Base-by-base conservation (phyloP, 2,329 filamentous ascomycete genomes). In the Pseudocercospora fijiensis region DNA sequence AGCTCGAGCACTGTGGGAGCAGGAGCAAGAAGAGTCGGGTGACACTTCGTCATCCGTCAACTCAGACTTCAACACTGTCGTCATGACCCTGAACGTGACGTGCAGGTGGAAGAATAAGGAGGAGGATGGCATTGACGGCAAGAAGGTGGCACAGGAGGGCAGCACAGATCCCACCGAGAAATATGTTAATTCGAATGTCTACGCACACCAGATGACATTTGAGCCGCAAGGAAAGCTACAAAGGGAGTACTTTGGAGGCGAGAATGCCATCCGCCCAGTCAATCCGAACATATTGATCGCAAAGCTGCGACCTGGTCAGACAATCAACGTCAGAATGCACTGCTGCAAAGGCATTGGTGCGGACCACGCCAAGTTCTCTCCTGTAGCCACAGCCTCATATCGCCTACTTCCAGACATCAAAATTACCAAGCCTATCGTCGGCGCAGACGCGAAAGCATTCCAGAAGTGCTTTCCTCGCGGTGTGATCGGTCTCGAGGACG, bases 331-430 rank as follows among this genome's bases (percentile, higher is more conserved):
- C 66, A 88, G 90, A 70, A 90, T 96, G 85, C 93, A 98, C 82
- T 95, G 94, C 80, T 88, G 96, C 80, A 96, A 97, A 81, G 95
- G 96, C 65, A 88, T 96, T 70, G 95, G 95, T 55, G 87, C 89
- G 68, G 95, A 99, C 78, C 95, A 99, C 78, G 90, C 95, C 71
- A 99, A 99, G 79, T 99, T 95, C 82, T 96, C 92, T 0, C 95
- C 95, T 53, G 95, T 98, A 37, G 93, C 94, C 2, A 97, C 95
- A 1, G 95, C 95, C 2, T 91, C 90, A 24, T 99, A 99, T 81
- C 88, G 95, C 57, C 85, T 99, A 20, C 81, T 99, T 74, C 95
- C 95, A 7, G 88, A 88, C 69, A 98, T 99, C 77, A 84, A 85
- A 68, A 98, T 99, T 74, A 82, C 84, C 51, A 81, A 85, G 70